These are phyloP conservation scores for Crithidia fasciculata DNA, from an alignment of 208 protist genomes.

Conservation along the genomic window DNA sequence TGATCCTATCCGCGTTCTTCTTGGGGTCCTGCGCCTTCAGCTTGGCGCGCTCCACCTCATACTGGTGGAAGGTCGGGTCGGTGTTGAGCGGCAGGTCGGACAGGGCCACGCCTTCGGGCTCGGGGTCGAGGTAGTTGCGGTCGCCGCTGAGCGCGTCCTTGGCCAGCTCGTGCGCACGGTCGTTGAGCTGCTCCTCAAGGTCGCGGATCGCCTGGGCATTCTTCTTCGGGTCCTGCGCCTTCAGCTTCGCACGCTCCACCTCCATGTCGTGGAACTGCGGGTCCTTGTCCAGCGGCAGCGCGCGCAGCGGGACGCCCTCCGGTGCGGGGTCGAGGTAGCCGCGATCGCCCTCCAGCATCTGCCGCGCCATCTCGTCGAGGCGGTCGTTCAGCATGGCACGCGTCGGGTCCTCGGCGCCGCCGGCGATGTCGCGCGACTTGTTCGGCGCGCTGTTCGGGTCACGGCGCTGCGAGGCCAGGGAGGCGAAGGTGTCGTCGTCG, in stretches of 20 bases:
- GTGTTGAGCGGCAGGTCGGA: slow-evolving; percentile 68
- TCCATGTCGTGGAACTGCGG: slow-evolving; percentile 75
- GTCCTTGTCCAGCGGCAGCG: slow-evolving; percentile 70
- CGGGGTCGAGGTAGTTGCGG: slow-evolving; percentile 67
- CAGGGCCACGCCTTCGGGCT: slow-evolving; percentile 73
- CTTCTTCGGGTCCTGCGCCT: slow-evolving; percentile 50
- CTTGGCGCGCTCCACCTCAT: slow-evolving; percentile 79
- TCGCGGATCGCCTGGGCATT: slow-evolving; percentile 61
- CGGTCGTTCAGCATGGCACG: slow-evolving; percentile 58
- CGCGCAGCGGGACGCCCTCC: slow-evolving; percentile 65
- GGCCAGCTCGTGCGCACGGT: slow-evolving; percentile 72
- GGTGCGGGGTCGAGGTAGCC: slow-evolving; percentile 65
- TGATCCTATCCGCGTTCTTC: slow-evolving; percentile 57
- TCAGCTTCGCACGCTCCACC: slow-evolving; percentile 63
- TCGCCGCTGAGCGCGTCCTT: slow-evolving; percentile 54
- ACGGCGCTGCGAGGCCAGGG: slow-evolving; percentile 50
- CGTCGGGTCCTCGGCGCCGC: slow-evolving; percentile 17
- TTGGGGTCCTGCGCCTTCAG: slow-evolving; percentile 68
- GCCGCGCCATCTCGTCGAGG: slow-evolving; percentile 62
- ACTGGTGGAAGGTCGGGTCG: slow-evolving; percentile 58
- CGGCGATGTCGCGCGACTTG: slow-evolving; percentile 38
- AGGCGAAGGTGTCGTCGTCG: slow-evolving; percentile 61
- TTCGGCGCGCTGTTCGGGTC: slow-evolving; percentile 19
- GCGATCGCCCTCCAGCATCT: slow-evolving; percentile 61
- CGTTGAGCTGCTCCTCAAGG: slow-evolving; percentile 64